Base-by-base conservation (phyloP, 2,329 filamentous ascomycete genomes). In the Trichophaea hybrida region DNA sequence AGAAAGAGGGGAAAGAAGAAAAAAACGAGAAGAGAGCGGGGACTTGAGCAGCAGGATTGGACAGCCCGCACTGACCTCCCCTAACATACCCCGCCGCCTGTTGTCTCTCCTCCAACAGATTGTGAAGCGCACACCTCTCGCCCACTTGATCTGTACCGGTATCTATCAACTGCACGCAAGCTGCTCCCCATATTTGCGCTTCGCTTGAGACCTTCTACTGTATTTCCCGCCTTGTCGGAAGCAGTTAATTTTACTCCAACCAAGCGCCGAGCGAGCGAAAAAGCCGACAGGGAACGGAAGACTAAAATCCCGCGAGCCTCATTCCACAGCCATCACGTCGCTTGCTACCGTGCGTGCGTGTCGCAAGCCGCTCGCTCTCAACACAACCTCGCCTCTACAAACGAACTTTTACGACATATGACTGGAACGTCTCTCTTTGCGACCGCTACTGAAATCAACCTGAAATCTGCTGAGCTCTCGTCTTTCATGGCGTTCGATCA, bases 391-490 rank as follows among this genome's bases (percentile, higher is more conserved):
- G 7, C 44, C 53, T 33, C 40, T 43, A 32, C 58, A 53, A 48
- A 49, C 10, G 10, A 8, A 17, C 48, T 17, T 67, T 70, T 69
- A 70, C 69, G 69, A 70, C 69, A 70, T 24, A 49, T 69, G 69
- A 63, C 66, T 63, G 59, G 50, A 34, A 57, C 34, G 37, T 17
- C 40, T 49, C 51, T 51, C 15, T 52, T 54, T 46, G 35, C 48
- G 6, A 4, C 37, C 40, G 43, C 15, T 43, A 12, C 46, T 57
- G 38, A 17, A 15, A 33, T 43, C 35, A 43, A 35, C 46, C 35
- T 43, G 40, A 24, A 24, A 33, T 31, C 48, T 52, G 46, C 38
- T 40, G 46, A 55, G 48, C 38, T 37, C 15, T 40, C 33, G 15
- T 15, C 15, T 32, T n/a, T 54, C 53, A 51, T 52, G 35, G 33